These are phyloP conservation scores for Ustilago trichophora DNA, from an alignment of 1,284 basidiomycete genomes.

Conservation along the genomic window DNA sequence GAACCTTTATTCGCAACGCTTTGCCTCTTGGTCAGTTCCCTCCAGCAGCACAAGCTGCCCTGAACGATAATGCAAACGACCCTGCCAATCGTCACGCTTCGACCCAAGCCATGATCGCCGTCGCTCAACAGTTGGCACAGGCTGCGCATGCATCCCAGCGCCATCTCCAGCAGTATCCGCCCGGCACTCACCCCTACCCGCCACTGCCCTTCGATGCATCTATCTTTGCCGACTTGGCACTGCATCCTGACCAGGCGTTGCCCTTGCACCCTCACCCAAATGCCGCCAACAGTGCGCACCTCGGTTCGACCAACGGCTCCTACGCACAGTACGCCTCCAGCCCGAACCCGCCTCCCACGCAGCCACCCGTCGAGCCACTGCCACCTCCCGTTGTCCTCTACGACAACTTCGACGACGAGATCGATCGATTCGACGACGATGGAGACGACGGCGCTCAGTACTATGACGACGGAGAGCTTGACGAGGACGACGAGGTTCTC, in stretches of 20 bases:
- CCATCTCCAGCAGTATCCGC: conserved; percentile 55
- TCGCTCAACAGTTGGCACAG: conserved; percentile 66
- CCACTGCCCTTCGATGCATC: conserved; percentile 61
- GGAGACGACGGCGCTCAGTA: conserved; percentile 60
- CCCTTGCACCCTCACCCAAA: conserved; percentile 58
- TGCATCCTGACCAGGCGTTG: conserved; percentile 54
- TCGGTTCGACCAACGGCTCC: conserved; percentile 33
- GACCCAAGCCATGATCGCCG: conserved; percentile 66
- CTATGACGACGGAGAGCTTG: conserved; percentile 61
- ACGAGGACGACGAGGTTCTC: conserved; percentile 45
- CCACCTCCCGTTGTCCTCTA: conserved; percentile 61
- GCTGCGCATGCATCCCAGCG: conserved; percentile 64
- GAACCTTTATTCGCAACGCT: conserved; percentile 72
- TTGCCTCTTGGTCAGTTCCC: conserved; percentile 68
- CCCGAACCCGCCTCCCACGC: conserved; percentile 54
- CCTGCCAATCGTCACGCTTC: conserved; percentile 58
- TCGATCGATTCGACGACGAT: conserved; percentile 55
- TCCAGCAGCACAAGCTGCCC: conserved; percentile 43
- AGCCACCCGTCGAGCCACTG: conserved; percentile 55
- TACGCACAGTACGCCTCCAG: conserved; percentile 49
- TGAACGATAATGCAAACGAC: conserved; percentile 51
- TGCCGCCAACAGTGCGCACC: conserved; percentile 27
- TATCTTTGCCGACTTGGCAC: conserved; percentile 61
- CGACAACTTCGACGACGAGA: conserved; percentile 61
- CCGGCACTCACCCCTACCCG: conserved; percentile 52